A percentile compares a stretch with the other conserved stretches of the same genome.
Evolutionary conservation across 345 rosid genomes (phyloP).

Genomic region (Citrus hindsii): DNA sequence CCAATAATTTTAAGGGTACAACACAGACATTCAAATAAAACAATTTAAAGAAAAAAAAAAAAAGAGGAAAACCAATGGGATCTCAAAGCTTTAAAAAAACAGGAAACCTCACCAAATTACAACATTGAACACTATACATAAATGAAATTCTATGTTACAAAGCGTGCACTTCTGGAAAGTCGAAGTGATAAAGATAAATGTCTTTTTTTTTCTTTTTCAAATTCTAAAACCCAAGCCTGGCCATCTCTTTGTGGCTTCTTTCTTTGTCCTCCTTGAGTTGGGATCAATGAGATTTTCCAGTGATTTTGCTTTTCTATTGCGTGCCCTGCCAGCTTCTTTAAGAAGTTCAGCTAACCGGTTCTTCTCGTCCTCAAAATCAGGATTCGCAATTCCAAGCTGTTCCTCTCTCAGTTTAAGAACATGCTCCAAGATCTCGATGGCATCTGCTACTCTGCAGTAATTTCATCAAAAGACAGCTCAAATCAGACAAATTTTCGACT

Average conservation of each 20-base stretch:
- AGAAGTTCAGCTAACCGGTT: constrained; percentile 85
- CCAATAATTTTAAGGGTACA: constrained; percentile 25
- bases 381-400: constrained; percentile 95
- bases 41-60: constrained; percentile 7
- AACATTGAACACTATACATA: constrained; percentile 49
- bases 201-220: constrained; percentile 22
- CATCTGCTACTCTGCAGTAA: constrained; percentile 82
- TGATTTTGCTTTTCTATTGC: constrained; percentile 87
- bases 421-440: constrained; percentile 88
- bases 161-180: constrained; percentile 25
- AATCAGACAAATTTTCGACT: background rate
- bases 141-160: constrained; percentile 51
- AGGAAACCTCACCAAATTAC: constrained; percentile 30
- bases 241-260: constrained; percentile 80
- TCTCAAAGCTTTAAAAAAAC: constrained; percentile 9
- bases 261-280: constrained; percentile 70
- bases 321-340: constrained; percentile 91
- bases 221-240: constrained; percentile 83
- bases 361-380: constrained; percentile 97
- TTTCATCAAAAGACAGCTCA: background rate
- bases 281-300: constrained; percentile 92
- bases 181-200: constrained; percentile 13
- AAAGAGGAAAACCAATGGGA: constrained; percentile 6
- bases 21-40: constrained; percentile 32
- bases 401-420: constrained; percentile 93